These are phyloP conservation scores for Nothopassalora personata DNA, from an alignment of 2,329 filamentous ascomycete genomes.

Conservation along the genomic window DNA sequence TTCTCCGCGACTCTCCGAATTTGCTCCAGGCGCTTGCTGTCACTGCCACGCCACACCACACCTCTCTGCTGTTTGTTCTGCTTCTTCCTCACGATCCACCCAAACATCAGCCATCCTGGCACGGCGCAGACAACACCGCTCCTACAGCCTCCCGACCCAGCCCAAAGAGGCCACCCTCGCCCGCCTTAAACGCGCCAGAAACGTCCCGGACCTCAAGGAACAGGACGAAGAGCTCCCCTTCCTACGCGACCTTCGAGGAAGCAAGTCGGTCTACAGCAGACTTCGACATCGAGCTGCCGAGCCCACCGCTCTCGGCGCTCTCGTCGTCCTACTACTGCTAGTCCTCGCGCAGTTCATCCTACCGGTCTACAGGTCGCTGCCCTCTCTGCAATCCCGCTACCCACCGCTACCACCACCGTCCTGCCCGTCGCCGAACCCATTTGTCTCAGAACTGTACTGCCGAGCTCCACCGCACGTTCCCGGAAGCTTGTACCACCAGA, in stretches of 20 bases:
- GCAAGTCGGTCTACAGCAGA: slow-evolving; percentile 11
- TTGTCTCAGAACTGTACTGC: slow-evolving; percentile 34
- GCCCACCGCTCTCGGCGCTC: slow-evolving; percentile 13
- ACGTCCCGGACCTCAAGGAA: background rate
- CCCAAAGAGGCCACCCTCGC: slow-evolving; percentile 5
- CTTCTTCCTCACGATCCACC: background rate
- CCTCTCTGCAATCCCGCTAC: slow-evolving; percentile 8
- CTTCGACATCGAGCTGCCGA: slow-evolving; percentile 5
- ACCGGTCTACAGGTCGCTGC: background rate
- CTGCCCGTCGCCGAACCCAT: slow-evolving; percentile 31
- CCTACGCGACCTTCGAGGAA: slow-evolving; percentile 25
- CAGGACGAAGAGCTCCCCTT: slow-evolving; percentile 27
- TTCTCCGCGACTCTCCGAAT: background rate
- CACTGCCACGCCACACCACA: background rate
- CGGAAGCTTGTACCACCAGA: slow-evolving; percentile 25
- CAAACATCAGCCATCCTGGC: slow-evolving; percentile 1
- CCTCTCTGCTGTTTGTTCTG: background rate
- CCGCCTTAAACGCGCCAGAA: background rate
- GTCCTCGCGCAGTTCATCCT: slow-evolving; percentile 14
- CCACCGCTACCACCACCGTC: slow-evolving; percentile 21
- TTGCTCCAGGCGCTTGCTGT: background rate
- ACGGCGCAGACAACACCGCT: slow-evolving; percentile 4
- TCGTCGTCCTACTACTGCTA: slow-evolving; percentile 10
- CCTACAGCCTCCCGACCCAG: slow-evolving; percentile 6
- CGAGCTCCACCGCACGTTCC: slow-evolving; percentile 27